These are phyloP conservation scores for Trichoderma guizhouense DNA, from an alignment of 2,329 filamentous ascomycete species.

Conservation along the genomic window DNA sequence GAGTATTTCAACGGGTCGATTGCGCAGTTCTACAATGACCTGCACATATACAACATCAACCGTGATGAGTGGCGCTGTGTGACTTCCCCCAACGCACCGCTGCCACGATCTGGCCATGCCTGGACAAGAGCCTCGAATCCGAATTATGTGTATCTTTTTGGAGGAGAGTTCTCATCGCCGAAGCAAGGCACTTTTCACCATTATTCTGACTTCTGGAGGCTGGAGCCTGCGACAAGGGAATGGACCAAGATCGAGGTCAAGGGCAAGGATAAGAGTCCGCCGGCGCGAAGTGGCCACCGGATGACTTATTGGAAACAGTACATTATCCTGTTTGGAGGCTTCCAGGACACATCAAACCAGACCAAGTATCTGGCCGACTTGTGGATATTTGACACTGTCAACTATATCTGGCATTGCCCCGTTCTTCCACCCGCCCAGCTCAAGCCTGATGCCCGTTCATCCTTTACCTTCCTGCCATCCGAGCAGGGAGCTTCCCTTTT, in stretches of 20 bases:
- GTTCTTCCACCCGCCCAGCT: slow-evolving; percentile 71
- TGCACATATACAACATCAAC: slow-evolving; percentile 71
- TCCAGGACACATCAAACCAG: slow-evolving; percentile 93
- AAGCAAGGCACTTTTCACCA: slow-evolving; percentile 99
- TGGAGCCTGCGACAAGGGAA: slow-evolving; percentile 80
- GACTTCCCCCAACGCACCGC: slow-evolving; percentile 84
- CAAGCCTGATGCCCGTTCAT: slow-evolving; percentile 86
- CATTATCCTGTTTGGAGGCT: slow-evolving; percentile 91
- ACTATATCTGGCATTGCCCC: slow-evolving; percentile 80
- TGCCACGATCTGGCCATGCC: slow-evolving; percentile 89
- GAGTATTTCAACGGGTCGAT: slow-evolving; percentile 93
- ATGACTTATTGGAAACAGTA: slow-evolving; percentile 99
- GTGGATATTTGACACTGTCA: slow-evolving; percentile 91
- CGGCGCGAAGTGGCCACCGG: slow-evolving; percentile 84
- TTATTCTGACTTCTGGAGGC: slow-evolving; percentile 96
- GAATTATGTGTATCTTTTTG: slow-evolving; percentile 85
- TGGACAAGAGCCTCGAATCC: slow-evolving; percentile 88
- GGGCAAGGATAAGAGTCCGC: slow-evolving; percentile 74
- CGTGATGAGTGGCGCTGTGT: slow-evolving; percentile 88
- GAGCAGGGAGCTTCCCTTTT: slow-evolving; percentile 87
- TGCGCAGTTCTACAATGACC: slow-evolving; percentile 67
- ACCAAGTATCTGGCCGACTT: slow-evolving; percentile 92
- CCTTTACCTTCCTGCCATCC: slow-evolving; percentile 87
- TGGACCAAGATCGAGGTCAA: slow-evolving; percentile 84
- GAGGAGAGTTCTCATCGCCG: slow-evolving; percentile 92